Evolutionary conservation across 108 stramenopile species (phyloP).

Genomic region (Fistulifera pelliculosa): DNA sequence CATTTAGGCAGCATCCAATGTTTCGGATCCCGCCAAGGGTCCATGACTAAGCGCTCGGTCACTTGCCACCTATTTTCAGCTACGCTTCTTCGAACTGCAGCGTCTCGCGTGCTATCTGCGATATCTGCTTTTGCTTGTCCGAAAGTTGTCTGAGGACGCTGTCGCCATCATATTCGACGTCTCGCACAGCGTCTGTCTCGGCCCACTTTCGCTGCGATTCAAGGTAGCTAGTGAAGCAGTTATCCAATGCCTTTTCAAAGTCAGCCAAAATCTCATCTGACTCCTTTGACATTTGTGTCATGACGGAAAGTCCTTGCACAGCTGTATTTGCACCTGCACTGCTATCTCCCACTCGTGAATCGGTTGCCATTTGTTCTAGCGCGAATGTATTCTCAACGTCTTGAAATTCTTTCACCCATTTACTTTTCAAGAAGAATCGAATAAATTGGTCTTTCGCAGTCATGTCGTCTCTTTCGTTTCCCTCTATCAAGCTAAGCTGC

Average conservation of each 20-base stretch:
- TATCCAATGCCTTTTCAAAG: constrained; percentile 44
- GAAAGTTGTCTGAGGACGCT: constrained; percentile 38
- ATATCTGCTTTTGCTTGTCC: constrained; percentile 25
- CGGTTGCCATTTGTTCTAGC: constrained; percentile 28
- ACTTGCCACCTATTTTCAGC: constrained; percentile 35
- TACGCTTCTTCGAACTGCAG: constrained; percentile 10
- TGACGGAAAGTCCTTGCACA: constrained; percentile 23
- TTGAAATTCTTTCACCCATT: constrained; percentile 50
- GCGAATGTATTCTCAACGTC: constrained; percentile 25
- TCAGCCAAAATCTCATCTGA: constrained; percentile 41
- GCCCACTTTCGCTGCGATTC: constrained; percentile 73
- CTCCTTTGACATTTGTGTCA: constrained; percentile 37
- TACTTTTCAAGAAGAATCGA: constrained; percentile 38
- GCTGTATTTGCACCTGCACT: constrained; percentile 13
- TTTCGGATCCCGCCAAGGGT: constrained; percentile 28
- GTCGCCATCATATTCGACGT: constrained; percentile 65
- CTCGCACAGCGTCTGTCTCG: constrained; percentile 75
- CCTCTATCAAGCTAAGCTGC: constrained; percentile 18
- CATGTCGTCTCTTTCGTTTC: constrained; percentile 19
- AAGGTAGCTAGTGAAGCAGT: constrained; percentile 56
- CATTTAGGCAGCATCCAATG: constrained; percentile 54
- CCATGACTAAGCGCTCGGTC: constrained; percentile 29
- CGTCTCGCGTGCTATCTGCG: constrained; percentile 21
- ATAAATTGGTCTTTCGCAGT: constrained; percentile 37
- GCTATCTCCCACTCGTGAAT: constrained; percentile 8